Conservation (phyloP, 805 yeast genomes). For the Grigorovia transvaalensis region DNA sequence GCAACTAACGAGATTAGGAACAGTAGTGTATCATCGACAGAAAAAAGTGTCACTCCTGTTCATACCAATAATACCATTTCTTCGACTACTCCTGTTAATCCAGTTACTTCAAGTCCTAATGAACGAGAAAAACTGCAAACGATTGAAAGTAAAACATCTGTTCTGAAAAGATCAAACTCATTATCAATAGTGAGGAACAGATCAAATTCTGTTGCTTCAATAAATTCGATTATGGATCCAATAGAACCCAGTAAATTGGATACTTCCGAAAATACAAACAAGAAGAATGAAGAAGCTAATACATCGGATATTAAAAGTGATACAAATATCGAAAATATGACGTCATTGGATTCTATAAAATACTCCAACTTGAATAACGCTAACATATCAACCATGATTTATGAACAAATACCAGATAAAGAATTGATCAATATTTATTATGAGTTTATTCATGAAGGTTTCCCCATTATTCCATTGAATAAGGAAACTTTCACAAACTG, state of each 20-base stretch:
- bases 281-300: background rate
- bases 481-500: conserved; percentile 25
- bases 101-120: background rate
- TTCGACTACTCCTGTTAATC: background rate
- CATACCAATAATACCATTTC: background rate
- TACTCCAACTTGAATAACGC: background rate
- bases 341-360: background rate
- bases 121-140: background rate
- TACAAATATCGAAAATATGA: background rate
- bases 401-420: conserved; percentile 25
- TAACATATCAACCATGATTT: conserved; percentile 5
- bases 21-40: background rate
- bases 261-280: background rate
- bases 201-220: conserved; percentile 6
- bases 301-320: background rate
- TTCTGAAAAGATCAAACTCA: background rate
- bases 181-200: background rate
- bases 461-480: conserved; percentile 32
- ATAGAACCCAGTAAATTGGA: background rate
- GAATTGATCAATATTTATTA: conserved; percentile 38
- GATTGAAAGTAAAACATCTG: background rate
- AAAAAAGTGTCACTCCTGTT: background rate
- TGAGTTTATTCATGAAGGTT: conserved; percentile 34
- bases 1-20: background rate
- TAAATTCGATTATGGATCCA: conserved; percentile 3